Evolutionary conservation across 345 rosid genomes (phyloP).

Genomic region (Turnera subulata): DNA sequence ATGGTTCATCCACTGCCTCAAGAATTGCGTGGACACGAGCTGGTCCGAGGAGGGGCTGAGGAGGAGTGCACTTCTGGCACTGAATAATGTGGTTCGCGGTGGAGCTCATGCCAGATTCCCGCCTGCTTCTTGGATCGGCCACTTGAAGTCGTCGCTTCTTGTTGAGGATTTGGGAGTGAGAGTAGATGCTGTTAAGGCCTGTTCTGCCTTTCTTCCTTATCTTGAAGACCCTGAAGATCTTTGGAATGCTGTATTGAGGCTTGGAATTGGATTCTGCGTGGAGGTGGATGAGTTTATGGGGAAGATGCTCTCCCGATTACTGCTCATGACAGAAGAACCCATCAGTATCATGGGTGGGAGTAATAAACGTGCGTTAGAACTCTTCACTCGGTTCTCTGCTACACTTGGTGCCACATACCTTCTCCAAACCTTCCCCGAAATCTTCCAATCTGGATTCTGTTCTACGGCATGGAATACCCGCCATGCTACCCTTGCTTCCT

Average conservation of each 20-base stretch:
- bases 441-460: neutral
- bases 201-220: neutral
- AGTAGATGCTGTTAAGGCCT: neutral
- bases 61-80: no score
- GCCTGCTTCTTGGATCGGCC: no score
- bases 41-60: no score
- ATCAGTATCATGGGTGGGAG: neutral
- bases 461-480: slow-evolving; percentile 7
- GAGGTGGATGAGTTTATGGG: neutral
- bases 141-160: no score
- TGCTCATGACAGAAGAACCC: neutral
- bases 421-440: neutral
- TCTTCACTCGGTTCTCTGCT: neutral
- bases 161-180: neutral
- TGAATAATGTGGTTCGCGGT: no score
- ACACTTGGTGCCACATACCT: neutral
- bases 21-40: no score
- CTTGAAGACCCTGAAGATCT: neutral
- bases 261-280: neutral
- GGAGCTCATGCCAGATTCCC: no score
- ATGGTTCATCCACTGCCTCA: no score
- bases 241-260: no score
- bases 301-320: neutral
- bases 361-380: neutral
- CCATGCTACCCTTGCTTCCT: slow-evolving; percentile 1